Evolutionary conservation across 495 filamentous ascomycete species (phyloP).

Genomic region (Penicillium ochrochloron): DNA sequence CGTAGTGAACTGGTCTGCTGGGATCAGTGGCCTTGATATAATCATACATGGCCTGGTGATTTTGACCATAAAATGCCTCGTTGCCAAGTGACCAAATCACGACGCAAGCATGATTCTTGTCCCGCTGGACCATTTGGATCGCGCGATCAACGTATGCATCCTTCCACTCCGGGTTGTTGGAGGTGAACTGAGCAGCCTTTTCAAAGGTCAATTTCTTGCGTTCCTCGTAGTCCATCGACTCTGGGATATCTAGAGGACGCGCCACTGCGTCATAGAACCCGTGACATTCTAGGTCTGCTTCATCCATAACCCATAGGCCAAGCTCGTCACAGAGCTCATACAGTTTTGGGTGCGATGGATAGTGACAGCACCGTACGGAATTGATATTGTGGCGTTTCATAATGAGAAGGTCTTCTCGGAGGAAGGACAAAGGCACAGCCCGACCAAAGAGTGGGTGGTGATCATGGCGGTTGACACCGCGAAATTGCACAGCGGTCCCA

Average conservation of each 20-base stretch:
- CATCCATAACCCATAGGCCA: slow-evolving; percentile 72
- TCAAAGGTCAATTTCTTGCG: slow-evolving; percentile 34
- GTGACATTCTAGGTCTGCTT: slow-evolving; percentile 73
- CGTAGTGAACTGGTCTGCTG: slow-evolving; percentile 67
- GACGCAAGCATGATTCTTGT: slow-evolving; percentile 68
- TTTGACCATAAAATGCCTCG: slow-evolving; percentile 65
- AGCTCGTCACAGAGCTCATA: slow-evolving; percentile 64
- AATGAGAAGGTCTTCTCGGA: slow-evolving; percentile 60
- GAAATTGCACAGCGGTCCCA: slow-evolving; percentile 50
- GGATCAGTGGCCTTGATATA: slow-evolving; percentile 47
- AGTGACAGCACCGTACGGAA: slow-evolving; percentile 54
- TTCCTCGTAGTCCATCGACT: slow-evolving; percentile 17
- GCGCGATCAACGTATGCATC: slow-evolving; percentile 69
- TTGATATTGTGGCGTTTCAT: slow-evolving; percentile 75
- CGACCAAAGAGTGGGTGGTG: slow-evolving; percentile 64
- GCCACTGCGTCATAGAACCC: slow-evolving; percentile 62
- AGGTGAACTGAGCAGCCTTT: slow-evolving; percentile 49
- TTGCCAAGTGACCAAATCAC: slow-evolving; percentile 76
- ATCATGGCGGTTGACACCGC: slow-evolving; percentile 68
- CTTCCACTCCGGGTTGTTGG: slow-evolving; percentile 67
- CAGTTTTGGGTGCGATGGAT: background rate
- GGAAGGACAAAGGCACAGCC: slow-evolving; percentile 60
- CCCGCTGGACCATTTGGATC: slow-evolving; percentile 63
- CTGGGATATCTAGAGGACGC: slow-evolving; percentile 48
- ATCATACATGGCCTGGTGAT: background rate